These are phyloP conservation scores for Myxozyma mucilagina DNA, from an alignment of 805 yeast genomes.

Conservation along the genomic window DNA sequence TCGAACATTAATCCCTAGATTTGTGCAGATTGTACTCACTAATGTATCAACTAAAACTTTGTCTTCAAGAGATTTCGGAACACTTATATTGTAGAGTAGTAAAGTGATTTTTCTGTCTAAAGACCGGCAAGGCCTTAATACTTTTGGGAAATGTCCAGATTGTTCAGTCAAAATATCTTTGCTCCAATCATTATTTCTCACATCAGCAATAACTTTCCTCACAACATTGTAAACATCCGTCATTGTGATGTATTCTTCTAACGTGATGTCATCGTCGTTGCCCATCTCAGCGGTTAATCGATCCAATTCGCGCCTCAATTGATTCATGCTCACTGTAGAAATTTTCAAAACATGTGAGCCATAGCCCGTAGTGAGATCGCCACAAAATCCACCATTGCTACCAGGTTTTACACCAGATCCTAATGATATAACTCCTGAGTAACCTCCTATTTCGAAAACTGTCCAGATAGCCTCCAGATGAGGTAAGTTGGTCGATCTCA, in stretches of 20 bases:
- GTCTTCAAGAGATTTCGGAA: not conserved
- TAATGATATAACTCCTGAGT: slow-evolving; percentile 6
- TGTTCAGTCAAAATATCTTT: not conserved
- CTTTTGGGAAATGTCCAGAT: not conserved
- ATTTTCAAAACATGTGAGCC: slow-evolving; percentile 11
- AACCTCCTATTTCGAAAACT: slow-evolving; percentile 1
- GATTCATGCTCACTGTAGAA: slow-evolving; percentile 1
- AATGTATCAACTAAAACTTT: not conserved
- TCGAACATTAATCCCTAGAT: not conserved
- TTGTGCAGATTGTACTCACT: not conserved
- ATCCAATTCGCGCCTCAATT: slow-evolving; percentile 6
- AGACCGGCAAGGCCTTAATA: not conserved
- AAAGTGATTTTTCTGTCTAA: not conserved
- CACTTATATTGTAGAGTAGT: not conserved
- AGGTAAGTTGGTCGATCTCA: slow-evolving; percentile 21
- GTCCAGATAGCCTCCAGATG: slow-evolving; percentile 19
- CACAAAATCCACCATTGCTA: not conserved
- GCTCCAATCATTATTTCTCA: not conserved
- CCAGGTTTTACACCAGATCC: slow-evolving; percentile 14
- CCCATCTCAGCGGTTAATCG: slow-evolving; percentile 8
- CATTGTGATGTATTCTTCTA: not conserved
- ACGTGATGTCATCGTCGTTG: not conserved
- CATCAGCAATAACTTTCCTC: not conserved
- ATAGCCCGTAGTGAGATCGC: slow-evolving; percentile 11
- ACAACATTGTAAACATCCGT: not conserved